Percentiles rank a stretch among this genome's conserved stretches.
Conservation (phyloP, 2,329 filamentous ascomycete species). For the Dryadomyces sulphureus region DNA sequence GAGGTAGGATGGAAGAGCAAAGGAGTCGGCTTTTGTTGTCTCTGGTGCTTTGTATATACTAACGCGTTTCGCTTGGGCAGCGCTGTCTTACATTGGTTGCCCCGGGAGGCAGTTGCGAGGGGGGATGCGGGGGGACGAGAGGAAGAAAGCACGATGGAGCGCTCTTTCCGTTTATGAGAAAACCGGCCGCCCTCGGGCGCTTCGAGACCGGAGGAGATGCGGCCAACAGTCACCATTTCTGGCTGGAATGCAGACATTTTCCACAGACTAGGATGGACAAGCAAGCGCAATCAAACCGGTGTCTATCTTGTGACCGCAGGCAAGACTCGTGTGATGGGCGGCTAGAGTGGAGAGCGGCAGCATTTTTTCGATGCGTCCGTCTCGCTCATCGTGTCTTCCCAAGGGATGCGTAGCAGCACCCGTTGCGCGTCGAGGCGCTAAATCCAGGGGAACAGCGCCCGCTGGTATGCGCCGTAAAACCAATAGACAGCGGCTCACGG, state of each 20-base stretch:
- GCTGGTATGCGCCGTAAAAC: background rate
- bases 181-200: too few species aligned
- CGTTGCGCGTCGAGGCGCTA: background rate
- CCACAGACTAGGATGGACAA: background rate
- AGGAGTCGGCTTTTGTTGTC: background rate
- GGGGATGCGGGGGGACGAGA: background rate
- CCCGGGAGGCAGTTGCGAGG: background rate
- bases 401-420: background rate
- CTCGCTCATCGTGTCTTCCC: background rate
- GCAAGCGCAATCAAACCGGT: background rate
- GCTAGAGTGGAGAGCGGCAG: background rate
- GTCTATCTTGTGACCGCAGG: background rate
- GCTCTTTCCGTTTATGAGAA: conserved; percentile 4
- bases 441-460: background rate
- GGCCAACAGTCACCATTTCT: background rate
- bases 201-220: background rate
- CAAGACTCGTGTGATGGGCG: background rate
- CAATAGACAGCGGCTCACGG: background rate
- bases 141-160: background rate
- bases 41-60: background rate
- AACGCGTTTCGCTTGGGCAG: background rate
- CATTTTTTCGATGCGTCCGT: background rate
- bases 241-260: background rate
- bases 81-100: conserved; percentile 1
- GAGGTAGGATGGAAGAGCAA: background rate